Evolutionary conservation across 2,329 filamentous ascomycete species (phyloP).

Genomic region (Bipolaris victoriae): DNA sequence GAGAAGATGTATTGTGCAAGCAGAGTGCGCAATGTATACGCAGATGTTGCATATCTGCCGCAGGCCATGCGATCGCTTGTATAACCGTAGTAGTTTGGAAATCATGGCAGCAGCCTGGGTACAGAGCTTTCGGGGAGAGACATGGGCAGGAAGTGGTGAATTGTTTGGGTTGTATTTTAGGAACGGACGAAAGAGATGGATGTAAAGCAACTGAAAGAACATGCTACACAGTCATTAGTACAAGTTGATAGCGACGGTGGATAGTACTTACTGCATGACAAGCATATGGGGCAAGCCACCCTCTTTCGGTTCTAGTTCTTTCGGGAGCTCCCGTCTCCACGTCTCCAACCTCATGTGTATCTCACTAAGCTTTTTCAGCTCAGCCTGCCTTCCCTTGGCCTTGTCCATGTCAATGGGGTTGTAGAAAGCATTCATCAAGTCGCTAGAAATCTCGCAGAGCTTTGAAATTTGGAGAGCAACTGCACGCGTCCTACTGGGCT

Average conservation of each 20-base stretch:
- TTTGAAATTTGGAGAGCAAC: conserved; percentile 74
- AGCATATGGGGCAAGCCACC: conserved; percentile 85
- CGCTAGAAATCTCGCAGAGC: conserved; percentile 91
- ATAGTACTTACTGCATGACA: conserved; percentile 78
- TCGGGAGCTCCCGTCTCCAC: conserved; percentile 84
- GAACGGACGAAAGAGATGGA: conserved; percentile 94
- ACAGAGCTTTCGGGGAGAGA: conserved; percentile 89
- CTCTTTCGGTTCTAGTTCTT: conserved; percentile 87
- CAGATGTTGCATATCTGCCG: conserved; percentile 96
- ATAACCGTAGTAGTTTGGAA: conserved; percentile 91
- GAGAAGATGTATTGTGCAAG: conserved; percentile 91
- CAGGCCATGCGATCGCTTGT: conserved; percentile 89
- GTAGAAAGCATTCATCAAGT: conserved; percentile 89
- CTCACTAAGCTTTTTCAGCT: conserved; percentile 91
- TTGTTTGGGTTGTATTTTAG: conserved; percentile 83
- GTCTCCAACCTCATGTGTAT: conserved; percentile 87
- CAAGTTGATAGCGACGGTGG: not conserved
- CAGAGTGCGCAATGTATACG: conserved; percentile 93
- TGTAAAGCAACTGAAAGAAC: conserved; percentile 96
- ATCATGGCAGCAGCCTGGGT: conserved; percentile 88
- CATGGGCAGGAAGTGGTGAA: conserved; percentile 83
- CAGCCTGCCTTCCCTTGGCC: conserved; percentile 73
- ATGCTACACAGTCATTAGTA: conserved; percentile 66
- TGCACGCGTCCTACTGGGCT: conserved; percentile 82
- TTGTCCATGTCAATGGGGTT: conserved; percentile 72